Evolutionary conservation across 2,329 filamentous ascomycete species (phyloP).

Genomic region (Plenodomus lindquistii): DNA sequence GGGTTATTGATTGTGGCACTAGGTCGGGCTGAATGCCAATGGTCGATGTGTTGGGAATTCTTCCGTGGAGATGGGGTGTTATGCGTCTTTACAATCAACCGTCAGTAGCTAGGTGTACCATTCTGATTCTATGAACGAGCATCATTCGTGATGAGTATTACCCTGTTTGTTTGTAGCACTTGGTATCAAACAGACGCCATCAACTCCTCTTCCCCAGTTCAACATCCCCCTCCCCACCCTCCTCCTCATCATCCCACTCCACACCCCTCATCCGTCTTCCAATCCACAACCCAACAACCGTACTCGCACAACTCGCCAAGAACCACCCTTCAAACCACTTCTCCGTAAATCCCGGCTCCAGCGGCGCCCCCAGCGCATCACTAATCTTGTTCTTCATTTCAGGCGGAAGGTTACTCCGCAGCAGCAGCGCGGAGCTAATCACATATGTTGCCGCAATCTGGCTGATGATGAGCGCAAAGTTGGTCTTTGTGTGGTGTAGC

Average conservation of each 20-base stretch:
- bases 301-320: slow-evolving; percentile 67
- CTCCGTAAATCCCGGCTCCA: slow-evolving; percentile 74
- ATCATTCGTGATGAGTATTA: no score
- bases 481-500: slow-evolving; percentile 74
- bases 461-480: slow-evolving; percentile 76
- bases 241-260: slow-evolving; percentile 45
- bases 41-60: no score
- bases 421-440: slow-evolving; percentile 75
- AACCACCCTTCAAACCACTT: slow-evolving; percentile 91
- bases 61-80: no score
- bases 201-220: slow-evolving; percentile 68
- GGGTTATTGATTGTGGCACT: slow-evolving; percentile 5
- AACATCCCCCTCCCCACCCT: slow-evolving; percentile 55
- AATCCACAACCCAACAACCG: slow-evolving; percentile 73
- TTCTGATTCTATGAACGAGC: neutral
- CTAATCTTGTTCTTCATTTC: slow-evolving; percentile 78
- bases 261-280: slow-evolving; percentile 63
- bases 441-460: slow-evolving; percentile 86
- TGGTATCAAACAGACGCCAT: neutral
- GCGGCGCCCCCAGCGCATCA: slow-evolving; percentile 74
- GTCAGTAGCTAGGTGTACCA: no score
- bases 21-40: no score
- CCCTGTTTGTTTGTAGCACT: no score
- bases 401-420: slow-evolving; percentile 76
- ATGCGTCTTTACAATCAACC: no score